Base-by-base conservation (phyloP, 2,329 filamentous ascomycete species). In the Pseudonectria foliicola region DNA sequence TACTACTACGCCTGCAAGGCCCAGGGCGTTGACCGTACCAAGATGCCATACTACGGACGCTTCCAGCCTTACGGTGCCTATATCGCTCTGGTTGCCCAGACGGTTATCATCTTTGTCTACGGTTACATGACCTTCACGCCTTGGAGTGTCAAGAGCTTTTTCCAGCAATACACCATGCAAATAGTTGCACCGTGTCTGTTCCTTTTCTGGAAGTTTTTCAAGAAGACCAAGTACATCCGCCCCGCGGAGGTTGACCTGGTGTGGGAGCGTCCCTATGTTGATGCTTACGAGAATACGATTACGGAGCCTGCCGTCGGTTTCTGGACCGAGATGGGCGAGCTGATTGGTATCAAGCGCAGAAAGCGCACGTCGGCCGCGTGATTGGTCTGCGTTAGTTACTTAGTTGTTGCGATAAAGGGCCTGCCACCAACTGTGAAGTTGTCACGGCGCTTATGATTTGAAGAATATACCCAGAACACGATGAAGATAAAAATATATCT, bases 141-240 rank as follows among this genome's bases (percentile, higher is more conserved):
- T 12, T 80, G 76, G 68, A 54, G 57, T 15, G 60, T 66, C 13
- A 57, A 66, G 4, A 61, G 50, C 25, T 70, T 73, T 50, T 63
- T 72, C 54, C 57, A 64, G 13, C 72, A 73, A 60, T 78, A 78
- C 56, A 70, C 69, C 18, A 75, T 77, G 70, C 61, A 72, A 40
- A 56, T 77, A 11, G 53, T 79, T 15, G 67, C 69, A 0, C 66
- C 70, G 7, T 51, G 74, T 25, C 58, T 77, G 18, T 82, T 71
- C 52, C 34, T 70, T 13, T 64, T 65, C 47, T 85, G 77, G 76
- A 85, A 85, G 60, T 7, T 83, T 2, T 13, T 77, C 53, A 75
- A 78, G 61, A 64, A 63, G 37, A 83, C 79, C 2, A 67, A 66
- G 39, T 61, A 73, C 33, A 62, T 78, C 13, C 59, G 59, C 3